These are phyloP conservation scores for Pleurotus eryngii DNA, from an alignment of 768 basidiomycete genomes.

Conservation along the genomic window DNA sequence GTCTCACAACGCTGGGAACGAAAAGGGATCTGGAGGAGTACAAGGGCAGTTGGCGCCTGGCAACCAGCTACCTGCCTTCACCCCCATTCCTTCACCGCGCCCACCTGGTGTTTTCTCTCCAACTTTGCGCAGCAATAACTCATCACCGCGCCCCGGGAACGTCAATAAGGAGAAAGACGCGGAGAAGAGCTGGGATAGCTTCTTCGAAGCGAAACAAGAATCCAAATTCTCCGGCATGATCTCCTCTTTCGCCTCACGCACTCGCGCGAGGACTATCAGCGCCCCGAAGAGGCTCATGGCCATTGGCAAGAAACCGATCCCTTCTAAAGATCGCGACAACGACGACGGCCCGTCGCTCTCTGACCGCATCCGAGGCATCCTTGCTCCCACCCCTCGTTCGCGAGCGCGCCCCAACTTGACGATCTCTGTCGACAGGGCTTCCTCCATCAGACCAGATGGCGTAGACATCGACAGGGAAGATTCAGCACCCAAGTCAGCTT, in stretches of 20 bases:
- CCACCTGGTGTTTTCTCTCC: conserved; percentile 20
- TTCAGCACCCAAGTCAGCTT: conserved; percentile 18
- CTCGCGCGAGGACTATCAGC: conserved; percentile 19
- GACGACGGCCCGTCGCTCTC: conserved; percentile 1
- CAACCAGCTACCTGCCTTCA: conserved; percentile 41
- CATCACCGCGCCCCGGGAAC: conserved; percentile 16
- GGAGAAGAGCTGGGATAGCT: conserved; percentile 43
- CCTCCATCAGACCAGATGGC: conserved; percentile 19
- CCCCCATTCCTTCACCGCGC: conserved; percentile 44
- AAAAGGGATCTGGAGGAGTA: conserved; percentile 14
- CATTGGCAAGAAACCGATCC: conserved; percentile 38
- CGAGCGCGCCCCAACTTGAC: conserved; percentile 31
- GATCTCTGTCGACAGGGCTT: conserved; percentile 41
- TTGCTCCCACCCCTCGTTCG: conserved; percentile 14
- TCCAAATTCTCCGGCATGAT: conserved; percentile 8
- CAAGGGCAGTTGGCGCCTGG: conserved; percentile 15
- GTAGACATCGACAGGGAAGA: conserved; percentile 25
- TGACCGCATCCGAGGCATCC: conserved; percentile 14
- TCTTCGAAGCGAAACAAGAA: conserved; percentile 24
- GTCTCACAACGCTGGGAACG: conserved; percentile 8
- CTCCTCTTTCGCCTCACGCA: conserved; percentile 20
- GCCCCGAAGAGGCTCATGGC: conserved; percentile 41
- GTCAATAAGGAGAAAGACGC: conserved; percentile 15
- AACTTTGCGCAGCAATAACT: conserved; percentile 10
- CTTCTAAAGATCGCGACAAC: conserved; percentile 26